A percentile compares a stretch with the other conserved stretches of the same genome.
These are phyloP conservation scores for Fusarium sp. DNA, from an alignment of 2,329 filamentous ascomycete genomes.

Conservation along the genomic window DNA sequence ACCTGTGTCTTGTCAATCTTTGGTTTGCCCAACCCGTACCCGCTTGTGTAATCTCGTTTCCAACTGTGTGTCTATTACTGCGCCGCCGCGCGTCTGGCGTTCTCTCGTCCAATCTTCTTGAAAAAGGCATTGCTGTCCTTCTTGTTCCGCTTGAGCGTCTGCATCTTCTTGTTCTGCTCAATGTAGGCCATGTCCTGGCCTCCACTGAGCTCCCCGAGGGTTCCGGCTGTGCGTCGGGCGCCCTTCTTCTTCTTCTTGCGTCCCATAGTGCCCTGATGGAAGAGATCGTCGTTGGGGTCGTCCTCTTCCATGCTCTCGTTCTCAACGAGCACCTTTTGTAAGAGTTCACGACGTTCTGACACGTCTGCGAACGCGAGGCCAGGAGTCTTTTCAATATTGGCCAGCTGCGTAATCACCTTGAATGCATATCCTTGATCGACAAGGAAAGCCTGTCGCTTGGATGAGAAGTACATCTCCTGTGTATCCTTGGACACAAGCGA, in stretches of 20 bases:
- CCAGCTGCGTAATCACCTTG: constrained; percentile 96
- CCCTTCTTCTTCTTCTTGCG: constrained; percentile 65
- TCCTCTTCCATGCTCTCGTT: constrained; percentile 83
- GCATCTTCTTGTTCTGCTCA: constrained; percentile 79
- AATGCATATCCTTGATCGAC: constrained; percentile 99
- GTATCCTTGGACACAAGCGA: constrained; percentile 97
- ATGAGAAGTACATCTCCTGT: constrained; percentile 97
- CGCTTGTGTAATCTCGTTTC: constrained; percentile 2
- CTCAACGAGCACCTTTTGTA: constrained; percentile 90
- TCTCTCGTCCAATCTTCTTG: constrained; percentile 58
- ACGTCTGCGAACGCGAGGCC: constrained; percentile 84
- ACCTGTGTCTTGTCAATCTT: constrained; percentile 15
- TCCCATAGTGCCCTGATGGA: constrained; percentile 59
- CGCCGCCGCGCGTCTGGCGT: constrained; percentile 52
- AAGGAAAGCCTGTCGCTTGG: constrained; percentile 95
- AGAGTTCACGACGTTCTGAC: constrained; percentile 83
- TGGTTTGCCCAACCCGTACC: constrained; percentile 1
- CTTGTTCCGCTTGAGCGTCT: constrained; percentile 53
- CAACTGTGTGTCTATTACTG: constrained; percentile 35
- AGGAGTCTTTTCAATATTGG: constrained; percentile 87
- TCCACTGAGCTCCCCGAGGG: constrained; percentile 85
- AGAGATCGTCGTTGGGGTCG: constrained; percentile 64
- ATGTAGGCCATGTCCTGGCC: constrained; percentile 98
- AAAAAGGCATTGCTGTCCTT: constrained; percentile 56
- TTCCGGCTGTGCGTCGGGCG: constrained; percentile 84